Percentiles rank a stretch among this genome's conserved stretches.
phyloP scores from a whole-genome alignment of 805 yeast species.

The Metschnikowia continentalis region DNA sequence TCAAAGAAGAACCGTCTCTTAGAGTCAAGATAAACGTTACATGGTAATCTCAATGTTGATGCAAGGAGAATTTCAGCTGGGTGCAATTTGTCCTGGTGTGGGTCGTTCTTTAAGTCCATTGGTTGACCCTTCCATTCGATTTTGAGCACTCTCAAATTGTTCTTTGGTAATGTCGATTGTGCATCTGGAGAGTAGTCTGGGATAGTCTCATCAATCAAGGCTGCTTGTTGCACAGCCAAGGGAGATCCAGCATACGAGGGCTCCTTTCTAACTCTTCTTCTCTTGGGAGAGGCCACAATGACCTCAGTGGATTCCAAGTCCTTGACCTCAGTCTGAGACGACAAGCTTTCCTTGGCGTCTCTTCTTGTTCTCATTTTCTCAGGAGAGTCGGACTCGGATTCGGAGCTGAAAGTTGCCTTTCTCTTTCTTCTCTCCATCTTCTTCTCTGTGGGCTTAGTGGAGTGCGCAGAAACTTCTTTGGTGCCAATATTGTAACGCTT shows the following conservation, averaged over 20 bases:
- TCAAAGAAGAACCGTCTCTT: slow-evolving; percentile 80
- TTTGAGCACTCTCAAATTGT: slow-evolving; percentile 63
- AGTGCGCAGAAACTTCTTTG: slow-evolving; percentile 19
- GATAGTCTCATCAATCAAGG: slow-evolving; percentile 62
- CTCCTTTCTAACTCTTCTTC: slow-evolving; percentile 37
- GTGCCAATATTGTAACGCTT: slow-evolving; percentile 40
- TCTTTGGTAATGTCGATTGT: slow-evolving; percentile 54
- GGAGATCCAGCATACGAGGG: slow-evolving; percentile 30
- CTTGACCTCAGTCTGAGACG: slow-evolving; percentile 4
- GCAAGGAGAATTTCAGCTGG: slow-evolving; percentile 90
- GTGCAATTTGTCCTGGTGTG: slow-evolving; percentile 67
- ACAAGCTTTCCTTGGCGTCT: slow-evolving; percentile 36
- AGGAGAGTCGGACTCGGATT: slow-evolving; percentile 31
- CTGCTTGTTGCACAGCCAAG: slow-evolving; percentile 41
- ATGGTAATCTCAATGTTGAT: slow-evolving; percentile 82
- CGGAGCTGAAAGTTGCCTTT: slow-evolving; percentile 20
- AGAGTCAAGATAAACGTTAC: slow-evolving; percentile 68
- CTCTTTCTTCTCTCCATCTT: slow-evolving; percentile 19
- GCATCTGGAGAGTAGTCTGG: slow-evolving; percentile 82
- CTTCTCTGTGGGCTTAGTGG: slow-evolving; percentile 8
- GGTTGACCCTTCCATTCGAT: slow-evolving; percentile 99
- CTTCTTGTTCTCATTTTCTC: slow-evolving; percentile 62
- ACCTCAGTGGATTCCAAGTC: slow-evolving; percentile 13
- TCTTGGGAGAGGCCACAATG: slow-evolving; percentile 27
- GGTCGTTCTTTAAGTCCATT: slow-evolving; percentile 81